Base-by-base conservation (phyloP, 2,329 filamentous ascomycete species). In the Fusarium sp. region DNA sequence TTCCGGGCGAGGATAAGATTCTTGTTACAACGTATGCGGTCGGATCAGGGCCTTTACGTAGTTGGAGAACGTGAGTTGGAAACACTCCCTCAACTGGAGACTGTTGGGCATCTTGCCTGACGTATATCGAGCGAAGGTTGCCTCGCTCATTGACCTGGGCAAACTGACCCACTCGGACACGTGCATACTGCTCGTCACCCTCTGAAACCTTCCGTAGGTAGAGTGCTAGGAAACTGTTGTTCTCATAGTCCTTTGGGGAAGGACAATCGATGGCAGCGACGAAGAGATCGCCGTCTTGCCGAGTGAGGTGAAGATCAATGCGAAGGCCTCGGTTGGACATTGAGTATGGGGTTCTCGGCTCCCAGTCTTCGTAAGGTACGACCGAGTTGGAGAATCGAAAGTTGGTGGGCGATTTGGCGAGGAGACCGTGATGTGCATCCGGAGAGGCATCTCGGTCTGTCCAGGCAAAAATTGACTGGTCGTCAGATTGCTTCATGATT, bases 371-470 rank as follows among this genome's bases (percentile, higher is more conserved):
- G 65, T 80, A 82, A 11, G 77, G 78, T 10, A 81, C 65, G 3
- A 80, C 80, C 20, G 80, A 74, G 13, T 80, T 80, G 2, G 82
- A 83, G 67, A 82, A 81, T 3, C 80, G 79, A 72, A 86, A 86
- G 5, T 80, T 79, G 45, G 76, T 74, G n/a, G 85, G 20, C 89
- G 86, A 73, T 91, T 92, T 78, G 86, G 86, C 68, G 14, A 80
- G 66, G 13, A 79, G 69, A 2, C 79, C 78, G 29, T 65, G 67
- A 6, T 59, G 70, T 2, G 60, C 59, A 5, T 86, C 86, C 18
- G 35, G 3, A 9, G 35, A 20, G 25, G 25, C 35, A 5, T 29
- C 18, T 6, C 11, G 11, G 57, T 40, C 57, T 40, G 16, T 63
- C 52, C 67, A 58, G 29, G 56, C 25, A 25, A 25, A 68, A 22